Evolutionary conservation across 495 filamentous ascomycete species (phyloP).

Genomic region (Rostrohypoxylon terebratum): DNA sequence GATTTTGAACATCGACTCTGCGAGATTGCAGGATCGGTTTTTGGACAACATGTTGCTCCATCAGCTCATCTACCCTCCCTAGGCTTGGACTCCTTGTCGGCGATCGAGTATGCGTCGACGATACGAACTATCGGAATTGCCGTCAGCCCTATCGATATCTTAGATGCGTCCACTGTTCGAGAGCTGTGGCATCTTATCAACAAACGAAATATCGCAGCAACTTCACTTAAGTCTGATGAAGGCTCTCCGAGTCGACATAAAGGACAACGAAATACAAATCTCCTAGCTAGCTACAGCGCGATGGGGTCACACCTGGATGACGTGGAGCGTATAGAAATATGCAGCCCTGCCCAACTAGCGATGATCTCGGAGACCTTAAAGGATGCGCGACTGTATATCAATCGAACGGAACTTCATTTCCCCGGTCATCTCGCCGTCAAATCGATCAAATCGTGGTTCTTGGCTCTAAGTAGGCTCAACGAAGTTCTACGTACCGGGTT

Average conservation of each 20-base stretch:
- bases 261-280: neutral
- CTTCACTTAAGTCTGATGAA: neutral
- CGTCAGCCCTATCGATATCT: constrained; percentile 65
- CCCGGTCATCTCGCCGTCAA: constrained; percentile 42
- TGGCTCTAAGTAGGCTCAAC: constrained; percentile 63
- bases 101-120: constrained; percentile 73
- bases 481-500: constrained; percentile 80
- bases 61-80: constrained; percentile 60
- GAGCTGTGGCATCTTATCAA: constrained; percentile 27
- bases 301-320: constrained; percentile 43
- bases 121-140: constrained; percentile 65
- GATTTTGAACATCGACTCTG: constrained; percentile 62
- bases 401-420: constrained; percentile 74
- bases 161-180: constrained; percentile 62
- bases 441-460: constrained; percentile 60
- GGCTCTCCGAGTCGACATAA: neutral
- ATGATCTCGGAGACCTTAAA: constrained; percentile 78
- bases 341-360: constrained; percentile 77
- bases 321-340: constrained; percentile 67
- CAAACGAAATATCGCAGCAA: neutral
- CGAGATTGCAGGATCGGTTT: constrained; percentile 57
- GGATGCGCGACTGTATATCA: constrained; percentile 72
- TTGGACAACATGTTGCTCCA: constrained; percentile 58
- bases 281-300: constrained; percentile 35
- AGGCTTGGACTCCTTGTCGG: constrained; percentile 78